Evolutionary conservation across 352 stramenopile species (phyloP), one percentile per base, ranked within the genome.

Genomic region (Phytophthora pisi): DNA sequence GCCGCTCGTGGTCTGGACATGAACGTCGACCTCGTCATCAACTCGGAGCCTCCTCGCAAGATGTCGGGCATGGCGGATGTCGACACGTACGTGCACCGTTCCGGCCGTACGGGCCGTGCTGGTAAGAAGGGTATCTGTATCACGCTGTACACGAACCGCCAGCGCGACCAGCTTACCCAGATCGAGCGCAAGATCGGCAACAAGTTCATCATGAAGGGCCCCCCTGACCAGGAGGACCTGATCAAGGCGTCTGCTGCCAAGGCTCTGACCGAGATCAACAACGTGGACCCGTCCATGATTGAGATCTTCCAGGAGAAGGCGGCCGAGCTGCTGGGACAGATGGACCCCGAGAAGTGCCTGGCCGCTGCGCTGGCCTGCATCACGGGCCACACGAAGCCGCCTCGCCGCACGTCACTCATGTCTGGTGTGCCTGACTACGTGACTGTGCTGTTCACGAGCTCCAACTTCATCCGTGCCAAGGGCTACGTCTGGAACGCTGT

Each of bases 11-110:
- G 97, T 68, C 93, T 99, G 58, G 97, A 99, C 78, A 99, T 99
- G 80, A 96, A 98, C 64, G 89, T 98, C 10, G 95, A 98, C 63
- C 86, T 99, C 18, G 96, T 99, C 16, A 96, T 99, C 68, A 98
- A 99, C 71, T 98, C 90, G 70, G 96, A 99, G 77, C 85, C 97
- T 4, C 84, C 77, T 59, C 86, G 77, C 58, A 94, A 90, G 82
- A 76, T 78, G 52, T 88, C 82, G 18, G 91, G 92, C 30, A 88
- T 89, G 59, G 86, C 89, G 1, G 96, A 99, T 73, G 90, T 96
- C 4, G 97, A 99, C 71, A 98, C 97, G 5, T 99, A 99, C 81
- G 96, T 99, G 42, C 98, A 99, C 77, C 89, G 98, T 49, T 98
- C 93, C n/a, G 98, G 98, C 31, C 91, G 98, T 59, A 98, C 98